Conservation (phyloP, 2,329 filamentous ascomycete species). For the Cephalotrichum gorgonifer region DNA sequence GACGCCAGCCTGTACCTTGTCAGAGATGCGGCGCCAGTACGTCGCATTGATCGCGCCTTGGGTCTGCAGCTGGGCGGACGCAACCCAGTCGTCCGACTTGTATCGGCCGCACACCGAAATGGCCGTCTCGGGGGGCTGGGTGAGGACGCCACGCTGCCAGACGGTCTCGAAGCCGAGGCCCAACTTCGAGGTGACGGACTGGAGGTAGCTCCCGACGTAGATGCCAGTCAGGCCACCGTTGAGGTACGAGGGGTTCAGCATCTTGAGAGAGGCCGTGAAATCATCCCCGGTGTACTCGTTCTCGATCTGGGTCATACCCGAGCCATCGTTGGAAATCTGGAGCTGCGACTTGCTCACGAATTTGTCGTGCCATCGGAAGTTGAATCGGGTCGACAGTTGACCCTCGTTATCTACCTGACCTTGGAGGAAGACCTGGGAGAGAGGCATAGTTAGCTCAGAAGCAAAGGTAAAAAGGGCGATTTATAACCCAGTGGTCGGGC, state of each 20-base stretch:
- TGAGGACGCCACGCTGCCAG: slow-evolving; percentile 80
- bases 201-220: slow-evolving; percentile 90
- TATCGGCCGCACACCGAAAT: slow-evolving; percentile 88
- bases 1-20: slow-evolving; percentile 92
- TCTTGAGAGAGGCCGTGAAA: slow-evolving; percentile 88
- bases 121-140: slow-evolving; percentile 80
- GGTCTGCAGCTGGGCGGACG: slow-evolving; percentile 78
- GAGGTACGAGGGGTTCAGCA: slow-evolving; percentile 87
- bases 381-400: slow-evolving; percentile 77
- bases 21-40: slow-evolving; percentile 87
- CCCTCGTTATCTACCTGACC: slow-evolving; percentile 92
- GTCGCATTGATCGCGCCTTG: slow-evolving; percentile 82
- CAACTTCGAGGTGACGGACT: slow-evolving; percentile 79
- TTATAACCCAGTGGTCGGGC: no score
- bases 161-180: slow-evolving; percentile 85
- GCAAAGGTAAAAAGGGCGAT: no score
- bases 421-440: slow-evolving; percentile 76
- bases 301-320: slow-evolving; percentile 87
- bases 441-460: background rate
- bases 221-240: slow-evolving; percentile 92
- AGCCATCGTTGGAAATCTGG: slow-evolving; percentile 69
- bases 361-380: slow-evolving; percentile 76
- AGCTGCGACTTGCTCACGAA: slow-evolving; percentile 81
- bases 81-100: slow-evolving; percentile 87
- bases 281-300: slow-evolving; percentile 91